Percentiles rank a stretch among this genome's conserved stretches.
These are phyloP conservation scores for Elsinoe perseae DNA, from an alignment of 2,329 filamentous ascomycete species.

Conservation along the genomic window DNA sequence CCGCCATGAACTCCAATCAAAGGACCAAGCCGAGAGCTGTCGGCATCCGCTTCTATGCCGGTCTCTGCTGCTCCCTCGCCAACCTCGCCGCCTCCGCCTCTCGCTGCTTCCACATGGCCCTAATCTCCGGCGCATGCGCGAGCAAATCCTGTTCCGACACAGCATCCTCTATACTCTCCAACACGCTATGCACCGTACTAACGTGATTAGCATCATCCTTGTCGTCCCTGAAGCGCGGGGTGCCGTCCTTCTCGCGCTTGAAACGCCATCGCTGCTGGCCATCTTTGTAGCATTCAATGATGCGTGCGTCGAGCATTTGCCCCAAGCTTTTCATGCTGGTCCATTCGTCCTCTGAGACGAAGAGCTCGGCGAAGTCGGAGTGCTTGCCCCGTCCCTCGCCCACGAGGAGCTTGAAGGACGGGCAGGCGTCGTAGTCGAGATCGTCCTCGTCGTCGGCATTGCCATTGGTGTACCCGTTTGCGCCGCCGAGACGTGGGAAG, in stretches of 20 bases:
- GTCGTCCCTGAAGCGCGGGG: slow-evolving; percentile 80
- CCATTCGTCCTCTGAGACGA: slow-evolving; percentile 73
- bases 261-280: slow-evolving; percentile 70
- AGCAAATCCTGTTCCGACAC: slow-evolving; percentile 79
- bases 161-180: slow-evolving; percentile 80
- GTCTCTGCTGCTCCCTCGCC: slow-evolving; percentile 16
- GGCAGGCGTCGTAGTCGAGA: slow-evolving; percentile 60
- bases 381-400: slow-evolving; percentile 59
- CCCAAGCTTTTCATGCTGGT: slow-evolving; percentile 64
- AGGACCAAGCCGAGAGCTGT: too few relatives aligned
- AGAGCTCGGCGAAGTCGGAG: slow-evolving; percentile 57
- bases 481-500: slow-evolving; percentile 58
- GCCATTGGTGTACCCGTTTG: slow-evolving; percentile 42
- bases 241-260: slow-evolving; percentile 40
- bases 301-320: slow-evolving; percentile 72
- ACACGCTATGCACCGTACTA: slow-evolving; percentile 72
- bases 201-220: slow-evolving; percentile 88
- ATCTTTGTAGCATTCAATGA: slow-evolving; percentile 87
- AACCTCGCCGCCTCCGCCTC: slow-evolving; percentile 33
- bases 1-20: background rate
- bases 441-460: slow-evolving; percentile 51
- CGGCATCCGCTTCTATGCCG: background rate
- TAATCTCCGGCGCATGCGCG: slow-evolving; percentile 59
- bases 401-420: slow-evolving; percentile 46
- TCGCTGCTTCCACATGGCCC: slow-evolving; percentile 69